Base-by-base conservation (phyloP, 495 filamentous ascomycete genomes). In the Aspergillus cavernicola region DNA sequence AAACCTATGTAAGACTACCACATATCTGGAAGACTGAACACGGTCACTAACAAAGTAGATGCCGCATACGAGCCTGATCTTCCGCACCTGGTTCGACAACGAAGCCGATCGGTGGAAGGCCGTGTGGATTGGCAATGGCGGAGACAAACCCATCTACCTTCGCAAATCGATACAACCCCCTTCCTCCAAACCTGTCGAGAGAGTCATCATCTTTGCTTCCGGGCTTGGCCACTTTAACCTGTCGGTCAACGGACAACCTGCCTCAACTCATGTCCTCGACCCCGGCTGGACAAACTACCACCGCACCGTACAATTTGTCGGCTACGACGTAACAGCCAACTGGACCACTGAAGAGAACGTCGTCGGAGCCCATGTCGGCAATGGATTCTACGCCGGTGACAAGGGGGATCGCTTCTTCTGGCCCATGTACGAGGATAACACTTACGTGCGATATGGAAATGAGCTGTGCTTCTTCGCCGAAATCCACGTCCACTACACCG, bases 371-470 rank as follows among this genome's bases (percentile, higher is more conserved):
- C 64, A 66, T 52, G 45, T 66, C 15, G 64, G 64, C 13, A 66
- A 66, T 26, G 64, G 64, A 2, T 66, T 66, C 35, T 66, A 66
- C 23, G 64, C 64, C 4, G 64, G 64, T 13, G 64, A 66, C 31
- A 52, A 66, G 46, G 64, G 62, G 0, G 64, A 62, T 32, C 58
- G 64, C 38, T 66, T 66, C 52, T 66, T 66, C 44, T 66, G 64
- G 64, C 64, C 64, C 4, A 66, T 64, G 61, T 66, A 66, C 36
- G 64, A 66, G 26, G 64, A 66, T 47, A 66, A 66, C 15, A 66
- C 64, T 6, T 66, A 64, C 35, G 64, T 66, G 8, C 52, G 64
- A 11, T 64, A 66, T 44, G 64, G 64, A 3, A 66, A 66, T 36
- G 64, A 66, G 43, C 58, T 66, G 20, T 66, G 64, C 28, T 66